Evolutionary conservation across 2,329 filamentous ascomycete species (phyloP).

Genomic region (Talaromyces sp.): DNA sequence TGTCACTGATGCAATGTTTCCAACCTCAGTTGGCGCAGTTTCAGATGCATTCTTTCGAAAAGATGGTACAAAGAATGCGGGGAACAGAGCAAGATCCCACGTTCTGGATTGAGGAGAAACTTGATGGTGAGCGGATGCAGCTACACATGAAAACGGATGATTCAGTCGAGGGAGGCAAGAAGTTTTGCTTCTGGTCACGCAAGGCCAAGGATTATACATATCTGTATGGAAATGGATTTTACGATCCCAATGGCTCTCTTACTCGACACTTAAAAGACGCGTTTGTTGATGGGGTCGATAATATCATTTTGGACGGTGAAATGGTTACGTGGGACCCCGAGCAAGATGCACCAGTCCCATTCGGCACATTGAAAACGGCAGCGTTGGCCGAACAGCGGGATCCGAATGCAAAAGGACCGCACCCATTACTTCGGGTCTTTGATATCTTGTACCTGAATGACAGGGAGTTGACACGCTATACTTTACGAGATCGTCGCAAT

Average conservation of each 20-base stretch:
- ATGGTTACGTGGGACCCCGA: conserved; percentile 98
- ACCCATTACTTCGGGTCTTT: conserved; percentile 81
- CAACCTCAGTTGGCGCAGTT: conserved; percentile 94
- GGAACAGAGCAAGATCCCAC: conserved; percentile 66
- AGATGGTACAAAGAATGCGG: conserved; percentile 68
- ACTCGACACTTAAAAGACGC: conserved; percentile 75
- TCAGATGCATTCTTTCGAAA: conserved; percentile 76
- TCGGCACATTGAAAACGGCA: conserved; percentile 90
- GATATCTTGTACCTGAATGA: conserved; percentile 90
- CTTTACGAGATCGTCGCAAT: conserved; percentile 71
- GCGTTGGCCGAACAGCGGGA: conserved; percentile 76
- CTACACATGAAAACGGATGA: conserved; percentile 81
- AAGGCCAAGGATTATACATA: conserved; percentile 97
- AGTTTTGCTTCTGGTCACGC: conserved; percentile 87
- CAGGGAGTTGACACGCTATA: conserved; percentile 73
- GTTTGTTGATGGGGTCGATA: conserved; percentile 73
- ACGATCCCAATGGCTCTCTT: conserved; percentile 71
- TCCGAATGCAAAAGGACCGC: conserved; percentile 60
- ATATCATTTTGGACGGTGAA: conserved; percentile 90
- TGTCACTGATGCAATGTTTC: conserved; percentile 89
- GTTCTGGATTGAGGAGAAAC: conserved; percentile 97
- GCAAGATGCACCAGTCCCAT: conserved; percentile 77
- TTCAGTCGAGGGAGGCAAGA: conserved; percentile 62
- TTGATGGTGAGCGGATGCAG: conserved; percentile 96
- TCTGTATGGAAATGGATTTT: conserved; percentile 75